Evolutionary conservation across 2,329 filamentous ascomycete genomes (phyloP).

Genomic region (Ilyonectria sp.): DNA sequence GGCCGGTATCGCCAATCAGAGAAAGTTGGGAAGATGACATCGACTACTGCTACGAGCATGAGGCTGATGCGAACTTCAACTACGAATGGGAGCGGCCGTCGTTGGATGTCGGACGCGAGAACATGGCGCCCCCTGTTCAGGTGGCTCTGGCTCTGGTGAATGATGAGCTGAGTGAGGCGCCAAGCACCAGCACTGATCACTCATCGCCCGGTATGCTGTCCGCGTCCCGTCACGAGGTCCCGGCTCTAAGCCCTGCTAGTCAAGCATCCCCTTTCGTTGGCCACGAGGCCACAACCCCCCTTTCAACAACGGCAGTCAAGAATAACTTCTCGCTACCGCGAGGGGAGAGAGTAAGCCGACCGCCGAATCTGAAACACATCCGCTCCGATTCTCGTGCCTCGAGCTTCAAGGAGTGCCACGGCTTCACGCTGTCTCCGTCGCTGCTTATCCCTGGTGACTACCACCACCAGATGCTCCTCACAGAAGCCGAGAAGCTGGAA

Average conservation of each 20-base stretch:
- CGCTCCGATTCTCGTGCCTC: slow-evolving; percentile 64
- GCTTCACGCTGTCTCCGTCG: slow-evolving; percentile 72
- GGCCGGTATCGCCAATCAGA: slow-evolving; percentile 47
- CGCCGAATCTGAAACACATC: slow-evolving; percentile 51
- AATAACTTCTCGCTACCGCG: slow-evolving; percentile 69
- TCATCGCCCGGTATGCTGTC: slow-evolving; percentile 49
- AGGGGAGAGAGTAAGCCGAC: slow-evolving; percentile 52
- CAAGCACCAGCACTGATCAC: slow-evolving; percentile 34
- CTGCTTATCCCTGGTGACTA: slow-evolving; percentile 75
- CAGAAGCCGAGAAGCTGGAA: slow-evolving; percentile 46
- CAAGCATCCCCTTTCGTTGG: slow-evolving; percentile 58
- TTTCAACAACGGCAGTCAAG: slow-evolving; percentile 53
- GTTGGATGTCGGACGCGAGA: slow-evolving; percentile 57
- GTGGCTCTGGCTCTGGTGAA: slow-evolving; percentile 45
- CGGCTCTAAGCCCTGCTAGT: slow-evolving; percentile 66
- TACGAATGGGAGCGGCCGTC: slow-evolving; percentile 76
- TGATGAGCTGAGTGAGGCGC: slow-evolving; percentile 44
- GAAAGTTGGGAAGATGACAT: slow-evolving; percentile 79
- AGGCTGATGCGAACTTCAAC: slow-evolving; percentile 76
- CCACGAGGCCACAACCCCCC: slow-evolving; percentile 63
- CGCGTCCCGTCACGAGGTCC: slow-evolving; percentile 57
- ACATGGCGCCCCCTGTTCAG: slow-evolving; percentile 40
- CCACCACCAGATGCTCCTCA: slow-evolving; percentile 66
- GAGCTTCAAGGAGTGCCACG: slow-evolving; percentile 72
- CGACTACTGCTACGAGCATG: slow-evolving; percentile 80